phyloP scores from a whole-genome alignment of 768 basidiomycete genomes.

The Hebeloma cylindrosporum region DNA sequence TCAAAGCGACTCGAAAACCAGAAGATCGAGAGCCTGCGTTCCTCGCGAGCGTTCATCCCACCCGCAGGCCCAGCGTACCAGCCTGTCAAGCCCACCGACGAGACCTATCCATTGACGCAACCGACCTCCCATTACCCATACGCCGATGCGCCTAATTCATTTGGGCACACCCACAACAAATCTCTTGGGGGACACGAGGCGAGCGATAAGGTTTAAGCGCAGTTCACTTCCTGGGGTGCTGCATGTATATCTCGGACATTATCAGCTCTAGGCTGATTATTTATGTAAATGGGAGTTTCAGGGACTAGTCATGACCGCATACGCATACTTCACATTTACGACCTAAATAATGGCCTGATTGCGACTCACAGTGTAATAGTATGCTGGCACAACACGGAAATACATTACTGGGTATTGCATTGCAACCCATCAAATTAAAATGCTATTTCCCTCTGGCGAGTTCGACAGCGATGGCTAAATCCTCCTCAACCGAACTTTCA shows the following conservation, averaged over 20 bases:
- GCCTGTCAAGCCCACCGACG: slow-evolving; percentile 29
- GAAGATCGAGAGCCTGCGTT: slow-evolving; percentile 23
- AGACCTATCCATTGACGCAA: slow-evolving; percentile 28
- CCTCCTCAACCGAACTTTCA: slow-evolving; percentile 33
- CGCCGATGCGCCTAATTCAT: slow-evolving; percentile 28
- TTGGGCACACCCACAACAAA: slow-evolving; percentile 21
- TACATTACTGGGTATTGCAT: slow-evolving; percentile 3
- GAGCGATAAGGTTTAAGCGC: slow-evolving; percentile 11
- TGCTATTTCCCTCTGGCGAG: slow-evolving; percentile 5
- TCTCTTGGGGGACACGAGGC: slow-evolving; percentile 10
- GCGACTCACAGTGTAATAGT: no score
- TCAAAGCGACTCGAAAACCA: slow-evolving; percentile 32
- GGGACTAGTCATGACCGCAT: no score
- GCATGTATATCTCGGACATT: slow-evolving; percentile 7
- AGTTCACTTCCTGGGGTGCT: no score
- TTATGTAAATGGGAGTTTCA: no score
- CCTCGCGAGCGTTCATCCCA: slow-evolving; percentile 18
- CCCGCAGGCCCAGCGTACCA: slow-evolving; percentile 24
- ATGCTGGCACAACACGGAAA: no score
- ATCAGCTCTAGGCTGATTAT: no score
- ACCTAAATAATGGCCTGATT: no score
- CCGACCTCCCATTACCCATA: slow-evolving; percentile 33
- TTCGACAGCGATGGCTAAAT: slow-evolving; percentile 20
- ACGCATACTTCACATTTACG: no score
- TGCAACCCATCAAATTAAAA: background rate